A percentile compares a stretch with the other conserved stretches of the same genome.
phyloP scores from a whole-genome alignment of 345 rosid genomes.

The Pelargonium nanum region DNA sequence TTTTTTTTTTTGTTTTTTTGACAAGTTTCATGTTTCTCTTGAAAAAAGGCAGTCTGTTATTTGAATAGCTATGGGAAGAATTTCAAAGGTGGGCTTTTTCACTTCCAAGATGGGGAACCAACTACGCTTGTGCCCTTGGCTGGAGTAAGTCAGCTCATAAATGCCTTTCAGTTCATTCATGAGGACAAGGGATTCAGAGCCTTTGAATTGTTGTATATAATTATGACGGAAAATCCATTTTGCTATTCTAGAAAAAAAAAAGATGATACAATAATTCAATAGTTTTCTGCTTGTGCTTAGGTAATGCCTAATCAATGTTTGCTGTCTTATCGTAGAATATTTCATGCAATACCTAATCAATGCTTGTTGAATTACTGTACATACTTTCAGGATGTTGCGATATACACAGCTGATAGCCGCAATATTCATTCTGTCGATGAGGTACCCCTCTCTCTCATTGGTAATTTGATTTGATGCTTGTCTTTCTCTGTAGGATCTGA shows the following conservation, averaged over 20 bases:
- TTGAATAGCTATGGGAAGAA: constrained; percentile 59
- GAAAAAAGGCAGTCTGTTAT: constrained; percentile 85
- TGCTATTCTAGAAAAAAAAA: neutral
- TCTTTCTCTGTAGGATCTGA: neutral
- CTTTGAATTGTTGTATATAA: neutral
- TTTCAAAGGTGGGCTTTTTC: constrained; percentile 76
- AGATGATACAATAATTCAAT: neutral
- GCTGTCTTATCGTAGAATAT: neutral
- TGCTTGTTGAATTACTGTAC: constrained; percentile 4
- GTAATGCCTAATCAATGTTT: neutral
- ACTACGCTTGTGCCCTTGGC: constrained; percentile 44
- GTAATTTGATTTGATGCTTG: neutral
- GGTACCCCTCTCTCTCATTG: constrained; percentile 27
- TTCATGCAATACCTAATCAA: neutral
- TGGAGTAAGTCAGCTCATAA: constrained; percentile 44
- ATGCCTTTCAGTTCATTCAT: neutral
- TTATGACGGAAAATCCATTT: neutral
- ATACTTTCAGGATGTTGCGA: constrained; percentile 52
- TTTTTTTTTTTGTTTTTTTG: constrained; percentile 5
- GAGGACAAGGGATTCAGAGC: constrained; percentile 1
- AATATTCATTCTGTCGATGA: constrained; percentile 85
- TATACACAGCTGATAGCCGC: constrained; percentile 81
- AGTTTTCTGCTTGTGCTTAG: neutral
- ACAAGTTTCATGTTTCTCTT: constrained; percentile 14
- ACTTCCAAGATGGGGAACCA: constrained; percentile 75